Base-by-base conservation (phyloP, 2,329 filamentous ascomycete genomes). In the Biscogniauxia marginata region DNA sequence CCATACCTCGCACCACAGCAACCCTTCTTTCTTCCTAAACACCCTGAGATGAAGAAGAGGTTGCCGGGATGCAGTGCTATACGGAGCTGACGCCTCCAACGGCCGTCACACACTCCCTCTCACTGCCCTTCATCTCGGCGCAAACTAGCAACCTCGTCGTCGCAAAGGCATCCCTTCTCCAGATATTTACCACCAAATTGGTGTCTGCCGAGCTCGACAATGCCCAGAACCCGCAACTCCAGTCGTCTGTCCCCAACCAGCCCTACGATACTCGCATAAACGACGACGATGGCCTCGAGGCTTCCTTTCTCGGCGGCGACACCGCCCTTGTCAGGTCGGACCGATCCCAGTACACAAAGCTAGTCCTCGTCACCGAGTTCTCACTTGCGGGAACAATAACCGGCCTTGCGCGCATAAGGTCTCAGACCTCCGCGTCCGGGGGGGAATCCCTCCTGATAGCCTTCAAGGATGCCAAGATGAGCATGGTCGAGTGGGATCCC, bases 71-170 rank as follows among this genome's bases (percentile, higher is more conserved):
- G 93, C 93, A 98, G 84, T 96, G 91, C 81, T 98, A 98, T 78
- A 93, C 91, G 70, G 95, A 99, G 82, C 82, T 99, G 73, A 87
- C 91, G 73, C 90, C 93, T 79, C 93, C 95, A 53, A 96, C 93
- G 73, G 93, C 93, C 72, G 92, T 98, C 76, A 93, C 91, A 69
- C 89, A 96, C 77, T 91, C 93, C 62, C 77, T 97, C 68, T 84
- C 81, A 58, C 77, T 96, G 44, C 85, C 92, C 34, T 92, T 99
- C 70, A 81, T 88, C 48, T 88, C 89, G 48, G 76, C 90, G 50
- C 82, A 87, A 62, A 85, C 89, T 66, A 88, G 84, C 73, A 97
- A 98, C 72, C 84, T 99, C 64, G 80, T 97, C 64, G 86, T 99
- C 75, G 92, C 91, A 67, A 96, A 93, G 77, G 92, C 91, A 57